Base-by-base conservation (phyloP, 768 basidiomycete species). In the Phaeolepiota aurea region DNA sequence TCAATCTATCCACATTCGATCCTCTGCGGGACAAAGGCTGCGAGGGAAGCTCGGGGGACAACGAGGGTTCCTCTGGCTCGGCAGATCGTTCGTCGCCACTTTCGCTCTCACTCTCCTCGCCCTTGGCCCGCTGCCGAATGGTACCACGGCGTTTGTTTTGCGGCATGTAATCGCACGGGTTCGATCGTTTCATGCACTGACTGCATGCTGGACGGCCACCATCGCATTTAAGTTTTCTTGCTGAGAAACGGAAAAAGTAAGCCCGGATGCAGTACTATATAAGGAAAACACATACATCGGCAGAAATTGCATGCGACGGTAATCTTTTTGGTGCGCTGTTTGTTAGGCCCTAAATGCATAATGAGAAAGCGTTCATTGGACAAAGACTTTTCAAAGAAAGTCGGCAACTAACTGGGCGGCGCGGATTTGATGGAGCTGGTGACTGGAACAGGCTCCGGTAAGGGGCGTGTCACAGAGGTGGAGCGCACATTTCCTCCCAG, bases 261-360 rank as follows among this genome's bases (percentile, higher is more conserved):
- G 51, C 19, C 44, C 49, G 20, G 42, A 36, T 37, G 20, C 32
- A 35, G 16, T 4, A 23, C 23, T 39, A 19, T 31, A 28, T 15
- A 52, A 46, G 46, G 42, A 21, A 25, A 21, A 23, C 7, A 72
- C 85, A 64, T 59, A 88, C 87, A 88, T 46, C 87, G 82, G 65
- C 87, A 90, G 59, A 90, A 90, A 59, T 90, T 88, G 66, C 87
- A 90, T 28, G 87, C 87, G 33, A 89, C 86, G 15, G 82, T 87
- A 40, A 89, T 89, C 62, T 90, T 88, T 69, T 87, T 88, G 40
- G 80, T 76, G 43, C 84, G 73, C 49, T 76, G 76, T 49, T 82
- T 81, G 46, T 69, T 69, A 22, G 77, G 74, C 56, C 71, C 79
- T 20, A 43, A 40, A 28, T 14, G 23, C 10, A 20, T 21, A 16